These are phyloP conservation scores for Leishmania turanica DNA, from an alignment of 208 protist species.

Conservation along the genomic window DNA sequence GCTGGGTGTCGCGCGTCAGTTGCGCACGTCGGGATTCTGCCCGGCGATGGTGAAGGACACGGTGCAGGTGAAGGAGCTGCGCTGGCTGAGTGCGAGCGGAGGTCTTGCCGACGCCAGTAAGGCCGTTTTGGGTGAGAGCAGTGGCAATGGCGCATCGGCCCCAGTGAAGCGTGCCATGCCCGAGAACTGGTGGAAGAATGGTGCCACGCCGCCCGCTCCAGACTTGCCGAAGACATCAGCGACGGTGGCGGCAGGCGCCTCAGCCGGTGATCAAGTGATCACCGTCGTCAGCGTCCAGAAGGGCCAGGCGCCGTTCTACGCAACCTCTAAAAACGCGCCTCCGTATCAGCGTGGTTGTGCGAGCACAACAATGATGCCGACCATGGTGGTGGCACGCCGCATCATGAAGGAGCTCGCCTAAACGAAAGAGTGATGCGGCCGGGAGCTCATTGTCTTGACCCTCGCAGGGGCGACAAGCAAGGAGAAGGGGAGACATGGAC, in stretches of 20 bases:
- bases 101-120: not conserved
- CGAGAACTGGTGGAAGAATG: conserved; percentile 73
- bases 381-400: conserved; percentile 47
- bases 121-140: not conserved
- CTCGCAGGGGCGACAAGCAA: not conserved
- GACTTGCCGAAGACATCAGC: not conserved
- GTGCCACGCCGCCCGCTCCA: conserved; percentile 15
- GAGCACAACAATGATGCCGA: conserved; percentile 72
- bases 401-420: conserved; percentile 49
- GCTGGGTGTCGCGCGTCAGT: conserved; percentile 31
- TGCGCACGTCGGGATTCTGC: conserved; percentile 79
- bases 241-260: not conserved
- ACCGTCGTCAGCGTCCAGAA: conserved; percentile 70
- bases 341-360: conserved; percentile 81
- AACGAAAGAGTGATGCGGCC: not conserved
- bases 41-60: conserved; percentile 81
- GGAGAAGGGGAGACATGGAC: not conserved
- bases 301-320: conserved; percentile 82
- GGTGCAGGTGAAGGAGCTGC: conserved; percentile 67
- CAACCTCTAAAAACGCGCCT: conserved; percentile 41
- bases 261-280: conserved; percentile 29
- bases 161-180: conserved; percentile 41
- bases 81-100: conserved; percentile 22
- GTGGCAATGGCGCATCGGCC: not conserved
- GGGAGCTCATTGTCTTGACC: not conserved